A percentile compares a stretch with the other conserved stretches of the same genome.
These are phyloP conservation scores for Diaporthe sp. DNA, from an alignment of 2,329 filamentous ascomycete species.

Conservation along the genomic window DNA sequence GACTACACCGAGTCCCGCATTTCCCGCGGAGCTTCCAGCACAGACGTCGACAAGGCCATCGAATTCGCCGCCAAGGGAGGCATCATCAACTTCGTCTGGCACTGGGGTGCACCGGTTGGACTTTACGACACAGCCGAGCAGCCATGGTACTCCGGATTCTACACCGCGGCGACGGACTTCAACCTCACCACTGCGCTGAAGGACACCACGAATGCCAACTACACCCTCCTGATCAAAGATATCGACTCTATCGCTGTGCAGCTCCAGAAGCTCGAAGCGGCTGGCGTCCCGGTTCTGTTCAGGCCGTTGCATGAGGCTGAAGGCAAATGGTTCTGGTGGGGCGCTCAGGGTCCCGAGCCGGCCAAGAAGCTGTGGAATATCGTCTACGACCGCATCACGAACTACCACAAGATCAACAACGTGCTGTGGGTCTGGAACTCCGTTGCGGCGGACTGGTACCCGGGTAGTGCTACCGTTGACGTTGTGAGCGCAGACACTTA, in stretches of 20 bases:
- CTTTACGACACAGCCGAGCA: slow-evolving; percentile 61
- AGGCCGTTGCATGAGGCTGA: slow-evolving; percentile 66
- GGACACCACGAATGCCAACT: slow-evolving; percentile 60
- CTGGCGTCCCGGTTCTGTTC: slow-evolving; percentile 62
- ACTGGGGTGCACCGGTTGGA: slow-evolving; percentile 62
- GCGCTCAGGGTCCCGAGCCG: slow-evolving; percentile 60
- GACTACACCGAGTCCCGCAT: slow-evolving; percentile 63
- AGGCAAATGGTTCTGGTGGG: slow-evolving; percentile 68
- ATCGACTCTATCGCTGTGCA: slow-evolving; percentile 63
- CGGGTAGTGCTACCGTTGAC: slow-evolving; percentile 60
- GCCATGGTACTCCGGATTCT: slow-evolving; percentile 65
- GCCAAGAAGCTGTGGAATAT: slow-evolving; percentile 60
- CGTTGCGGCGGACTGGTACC: slow-evolving; percentile 60
- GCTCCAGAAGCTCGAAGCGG: slow-evolving; percentile 58
- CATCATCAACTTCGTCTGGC: slow-evolving; percentile 63
- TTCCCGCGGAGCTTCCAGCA: slow-evolving; percentile 56
- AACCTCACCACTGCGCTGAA: slow-evolving; percentile 58
- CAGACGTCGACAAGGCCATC: slow-evolving; percentile 62
- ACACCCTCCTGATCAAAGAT: slow-evolving; percentile 61
- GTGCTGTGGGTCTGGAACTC: slow-evolving; percentile 67
- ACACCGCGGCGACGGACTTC: slow-evolving; percentile 64
- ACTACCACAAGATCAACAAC: slow-evolving; percentile 60
- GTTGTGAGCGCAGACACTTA: slow-evolving; percentile 62
- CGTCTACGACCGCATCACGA: slow-evolving; percentile 60
- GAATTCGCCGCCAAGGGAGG: slow-evolving; percentile 58